These are phyloP conservation scores for Phaffia rhodozyma DNA, from an alignment of 1,284 basidiomycete species.

Conservation along the genomic window DNA sequence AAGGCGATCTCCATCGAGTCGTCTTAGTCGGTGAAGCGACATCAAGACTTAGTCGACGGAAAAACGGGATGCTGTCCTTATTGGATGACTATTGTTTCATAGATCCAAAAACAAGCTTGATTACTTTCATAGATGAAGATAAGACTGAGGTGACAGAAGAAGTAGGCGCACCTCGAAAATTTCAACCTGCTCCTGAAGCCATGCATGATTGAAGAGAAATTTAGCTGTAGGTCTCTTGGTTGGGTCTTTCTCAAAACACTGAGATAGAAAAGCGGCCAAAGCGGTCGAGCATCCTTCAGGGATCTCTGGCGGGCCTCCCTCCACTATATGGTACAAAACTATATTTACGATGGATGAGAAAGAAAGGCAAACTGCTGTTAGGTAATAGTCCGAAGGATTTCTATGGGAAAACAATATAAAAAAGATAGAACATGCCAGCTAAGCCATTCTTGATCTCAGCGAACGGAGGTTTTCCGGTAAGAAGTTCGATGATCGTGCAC, in stretches of 20 bases:
- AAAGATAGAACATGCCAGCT: slow-evolving; percentile 47
- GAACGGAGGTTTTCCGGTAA: slow-evolving; percentile 85
- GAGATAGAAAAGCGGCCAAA: slow-evolving; percentile 61
- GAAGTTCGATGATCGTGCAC: slow-evolving; percentile 83
- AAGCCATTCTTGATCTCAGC: slow-evolving; percentile 72
- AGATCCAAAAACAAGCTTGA: not conserved
- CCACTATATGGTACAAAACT: slow-evolving; percentile 94
- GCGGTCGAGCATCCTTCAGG: slow-evolving; percentile 63
- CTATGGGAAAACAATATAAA: slow-evolving; percentile 16
- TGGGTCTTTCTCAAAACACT: slow-evolving; percentile 85
- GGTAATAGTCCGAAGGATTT: not conserved
- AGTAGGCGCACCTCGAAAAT: no score
- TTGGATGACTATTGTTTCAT: slow-evolving; percentile 51
- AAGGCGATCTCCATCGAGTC: no score
- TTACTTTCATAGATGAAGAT: not conserved
- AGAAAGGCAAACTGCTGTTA: slow-evolving; percentile 22
- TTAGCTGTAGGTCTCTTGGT: slow-evolving; percentile 64
- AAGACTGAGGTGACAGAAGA: not conserved
- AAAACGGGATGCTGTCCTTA: slow-evolving; percentile 87
- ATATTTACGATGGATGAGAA: not conserved
- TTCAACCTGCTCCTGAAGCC: slow-evolving; percentile 49
- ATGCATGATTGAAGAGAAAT: slow-evolving; percentile 71
- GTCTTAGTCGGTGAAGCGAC: no score
- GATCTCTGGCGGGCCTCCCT: slow-evolving; percentile 74
- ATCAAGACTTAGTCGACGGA: slow-evolving; percentile 52